Conservation (phyloP, 2,329 filamentous ascomycete genomes). For the Fusarium buxicola region DNA sequence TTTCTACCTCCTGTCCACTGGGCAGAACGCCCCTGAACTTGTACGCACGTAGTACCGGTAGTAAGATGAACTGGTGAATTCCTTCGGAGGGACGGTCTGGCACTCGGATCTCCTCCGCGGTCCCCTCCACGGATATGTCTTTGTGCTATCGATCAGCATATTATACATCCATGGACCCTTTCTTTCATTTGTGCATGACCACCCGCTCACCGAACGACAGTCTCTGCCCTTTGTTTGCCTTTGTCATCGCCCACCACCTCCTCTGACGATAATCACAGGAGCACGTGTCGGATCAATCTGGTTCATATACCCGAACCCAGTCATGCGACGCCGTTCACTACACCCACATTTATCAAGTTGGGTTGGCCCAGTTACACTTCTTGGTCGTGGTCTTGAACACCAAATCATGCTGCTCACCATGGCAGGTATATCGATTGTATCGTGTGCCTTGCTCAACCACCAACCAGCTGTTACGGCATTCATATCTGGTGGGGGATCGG, state of each 20-base stretch:
- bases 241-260: constrained; percentile 26
- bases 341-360: constrained; percentile 32
- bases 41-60: too few species aligned
- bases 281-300: constrained; percentile 36
- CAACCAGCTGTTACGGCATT: constrained; percentile 12
- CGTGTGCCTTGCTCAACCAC: constrained; percentile 17
- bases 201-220: constrained; percentile 1
- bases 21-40: constrained; percentile 31
- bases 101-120: constrained; percentile 34
- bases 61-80: constrained; percentile 39
- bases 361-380: constrained; percentile 27
- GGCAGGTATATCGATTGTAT: constrained; percentile 8
- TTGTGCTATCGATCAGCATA: constrained; percentile 19
- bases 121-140: constrained; percentile 4
- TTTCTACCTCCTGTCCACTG: constrained; percentile 17
- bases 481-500: constrained; percentile 32
- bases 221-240: not conserved
- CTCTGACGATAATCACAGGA: constrained; percentile 10
- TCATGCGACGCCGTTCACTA: constrained; percentile 35
- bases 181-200: constrained; percentile 18
- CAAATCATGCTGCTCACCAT: constrained; percentile 12
- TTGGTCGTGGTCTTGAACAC: constrained; percentile 19
- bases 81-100: constrained; percentile 37
- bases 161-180: constrained; percentile 10
- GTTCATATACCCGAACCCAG: constrained; percentile 13